phyloP scores from a whole-genome alignment of 2,329 filamentous ascomycete species.

The Claviceps purpurea region DNA sequence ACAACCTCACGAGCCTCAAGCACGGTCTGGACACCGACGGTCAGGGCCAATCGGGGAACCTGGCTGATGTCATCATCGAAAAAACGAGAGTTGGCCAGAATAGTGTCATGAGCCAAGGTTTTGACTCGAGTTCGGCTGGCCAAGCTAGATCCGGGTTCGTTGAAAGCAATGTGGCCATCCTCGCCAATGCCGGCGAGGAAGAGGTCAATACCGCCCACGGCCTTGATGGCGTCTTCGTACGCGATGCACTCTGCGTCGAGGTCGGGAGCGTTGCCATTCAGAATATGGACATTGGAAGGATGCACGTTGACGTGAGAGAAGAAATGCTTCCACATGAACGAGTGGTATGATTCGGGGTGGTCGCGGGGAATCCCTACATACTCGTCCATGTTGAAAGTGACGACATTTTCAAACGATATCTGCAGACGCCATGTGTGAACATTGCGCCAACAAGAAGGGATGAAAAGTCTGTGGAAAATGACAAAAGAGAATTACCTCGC shows the following conservation, averaged over 20 bases:
- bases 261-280: conserved; percentile 67
- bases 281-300: conserved; percentile 71
- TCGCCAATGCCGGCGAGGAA: conserved; percentile 78
- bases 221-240: conserved; percentile 67
- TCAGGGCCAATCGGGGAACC: conserved; percentile 72
- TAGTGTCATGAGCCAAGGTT: conserved; percentile 77
- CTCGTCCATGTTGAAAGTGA: conserved; percentile 93
- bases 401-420: conserved; percentile 76
- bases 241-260: conserved; percentile 63
- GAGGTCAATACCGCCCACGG: conserved; percentile 66
- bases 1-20: conserved; percentile 72
- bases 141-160: conserved; percentile 72
- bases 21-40: conserved; percentile 73
- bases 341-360: conserved; percentile 77
- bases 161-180: conserved; percentile 83
- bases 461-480: background rate
- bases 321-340: conserved; percentile 88
- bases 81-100: conserved; percentile 74
- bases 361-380: conserved; percentile 74
- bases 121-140: conserved; percentile 71
- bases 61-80: conserved; percentile 61
- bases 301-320: conserved; percentile 75
- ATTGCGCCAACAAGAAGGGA: too few relatives aligned
- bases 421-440: conserved; percentile 16
- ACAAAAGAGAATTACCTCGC: conserved; percentile 27